Conservation (phyloP, 805 yeast genomes). For the Schwanniomyces vanrijiae region DNA sequence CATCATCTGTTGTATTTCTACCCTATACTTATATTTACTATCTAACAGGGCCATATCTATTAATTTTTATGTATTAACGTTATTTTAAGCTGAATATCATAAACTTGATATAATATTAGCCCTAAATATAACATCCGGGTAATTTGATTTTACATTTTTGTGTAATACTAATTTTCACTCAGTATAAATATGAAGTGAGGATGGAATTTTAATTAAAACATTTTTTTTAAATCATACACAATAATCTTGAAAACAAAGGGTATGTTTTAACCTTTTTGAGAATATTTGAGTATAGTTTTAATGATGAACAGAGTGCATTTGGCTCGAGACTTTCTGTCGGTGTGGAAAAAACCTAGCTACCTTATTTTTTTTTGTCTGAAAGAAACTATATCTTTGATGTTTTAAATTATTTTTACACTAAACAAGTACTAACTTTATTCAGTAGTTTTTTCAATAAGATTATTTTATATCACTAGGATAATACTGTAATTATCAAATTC, state of each 20-base stretch:
- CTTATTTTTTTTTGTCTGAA: constrained; percentile 71
- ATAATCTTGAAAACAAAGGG: neutral
- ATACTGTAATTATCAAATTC: too few species aligned
- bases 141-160: neutral
- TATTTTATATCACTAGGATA: too few species aligned
- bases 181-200: neutral
- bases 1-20: constrained; percentile 98
- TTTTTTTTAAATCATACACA: neutral
- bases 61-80: neutral
- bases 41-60: constrained; percentile 13
- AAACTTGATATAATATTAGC: neutral
- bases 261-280: neutral
- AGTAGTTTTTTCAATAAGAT: too few species aligned
- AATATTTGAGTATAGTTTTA: neutral
- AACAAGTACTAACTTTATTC: neutral
- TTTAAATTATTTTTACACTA: neutral
- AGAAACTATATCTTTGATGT: neutral
- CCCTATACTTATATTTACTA: constrained; percentile 69
- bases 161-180: neutral
- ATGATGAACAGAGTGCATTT: constrained; percentile 81
- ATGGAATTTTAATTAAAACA: neutral
- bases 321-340: constrained; percentile 97
- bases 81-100: neutral
- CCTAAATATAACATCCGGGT: neutral
- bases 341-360: constrained; percentile 99